Evolutionary conservation across 2,329 filamentous ascomycete species (phyloP), one percentile per base, ranked within the genome.

Genomic region (Aspergillus proliferans): DNA sequence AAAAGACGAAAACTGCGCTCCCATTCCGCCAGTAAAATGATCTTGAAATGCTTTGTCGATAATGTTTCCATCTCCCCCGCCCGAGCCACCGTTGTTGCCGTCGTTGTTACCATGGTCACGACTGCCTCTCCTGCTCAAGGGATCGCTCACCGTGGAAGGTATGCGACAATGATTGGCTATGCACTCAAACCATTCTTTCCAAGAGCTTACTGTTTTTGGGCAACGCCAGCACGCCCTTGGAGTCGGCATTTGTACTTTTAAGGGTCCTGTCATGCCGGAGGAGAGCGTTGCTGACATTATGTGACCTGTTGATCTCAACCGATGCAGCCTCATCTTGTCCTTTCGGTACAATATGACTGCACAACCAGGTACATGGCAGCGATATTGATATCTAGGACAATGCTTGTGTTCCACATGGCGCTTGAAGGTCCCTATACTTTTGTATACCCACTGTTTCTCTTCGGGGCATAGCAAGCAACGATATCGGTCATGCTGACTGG

Each of bases 151-250:
- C 14, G 47, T 24, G n/a, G 49, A 47, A 10, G 30, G 22, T 9
- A 56, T 19, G 19, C 47, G 50, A 24, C 55, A 56, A 36, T 57
- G 55, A 14, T 38, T 34, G 6, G 43, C 45, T 10, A 54, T 18
- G 41, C 55, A 57, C 10, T 49, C 41, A 26, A 57, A 51, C 36
- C 49, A 56, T 9, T 45, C 46, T 1, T 50, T 46, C 53, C 54
- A 56, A 30, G 33, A 43, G 6, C 12, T 15, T 6, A 57, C 53
- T 0, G 15, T 6, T 9, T 21, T 43, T 2, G 1, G 4, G 15
- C 55, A 57, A n/a, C 48, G 21, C 3, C n/a, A 22, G 21, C 55
- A 57, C 3, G 1, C 14, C 18, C 4, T 12, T 2, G 54, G 54
- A 14, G 45, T 9, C 0, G 19, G 34, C 19, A 49, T 4, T n/a